Base-by-base conservation (phyloP, 345 rosid species). In the Kernera saxatilis region DNA sequence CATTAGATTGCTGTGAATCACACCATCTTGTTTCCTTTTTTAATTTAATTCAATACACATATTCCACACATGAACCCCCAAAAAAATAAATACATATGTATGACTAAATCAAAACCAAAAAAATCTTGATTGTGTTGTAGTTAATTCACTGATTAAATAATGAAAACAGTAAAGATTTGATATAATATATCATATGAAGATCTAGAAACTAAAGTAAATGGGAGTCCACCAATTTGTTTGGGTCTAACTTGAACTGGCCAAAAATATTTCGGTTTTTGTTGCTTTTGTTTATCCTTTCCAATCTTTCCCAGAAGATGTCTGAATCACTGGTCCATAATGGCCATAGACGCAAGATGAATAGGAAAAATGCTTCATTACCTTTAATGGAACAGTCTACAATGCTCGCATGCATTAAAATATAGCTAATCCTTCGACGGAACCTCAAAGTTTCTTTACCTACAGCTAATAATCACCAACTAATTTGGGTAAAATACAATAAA, bases 361-460 rank as follows among this genome's bases (percentile, higher is more conserved):
- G 26, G 29, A 40, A 54, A 72, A 63, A 33, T 41, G 63, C 46
- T 43, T 52, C 53, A 33, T n/a, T 53, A 32, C 63, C 63, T 53
- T 54, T 50, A 54, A 44, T 44, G 49, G 40, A 64, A 53, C 23
- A 9, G 51, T 35, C 2, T 73, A 63, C 36, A 71, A 18, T 71
- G 43, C n/a, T n/a, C n/a, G n/a, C 6, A 19, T 21, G 15, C 55
- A 52, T 63, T 64, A 43, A 64, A 52, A 52, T 39, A n/a, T 35
- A 18, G 15, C 49, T 14, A 50, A 22, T n/a, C 11, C 7, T n/a
- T 44, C 4, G 22, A 43, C 9, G 1, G 10, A 8, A 44, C 15
- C 58, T 71, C 37, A 32, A 32, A 29, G n/a, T n/a, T 27, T 12
- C 58, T 58, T 46, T 70, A 70, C 74, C 59, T 70, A 26, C 58